Conservation (phyloP, 306 rosid species). For the Ammopiptanthus mongolicus region DNA sequence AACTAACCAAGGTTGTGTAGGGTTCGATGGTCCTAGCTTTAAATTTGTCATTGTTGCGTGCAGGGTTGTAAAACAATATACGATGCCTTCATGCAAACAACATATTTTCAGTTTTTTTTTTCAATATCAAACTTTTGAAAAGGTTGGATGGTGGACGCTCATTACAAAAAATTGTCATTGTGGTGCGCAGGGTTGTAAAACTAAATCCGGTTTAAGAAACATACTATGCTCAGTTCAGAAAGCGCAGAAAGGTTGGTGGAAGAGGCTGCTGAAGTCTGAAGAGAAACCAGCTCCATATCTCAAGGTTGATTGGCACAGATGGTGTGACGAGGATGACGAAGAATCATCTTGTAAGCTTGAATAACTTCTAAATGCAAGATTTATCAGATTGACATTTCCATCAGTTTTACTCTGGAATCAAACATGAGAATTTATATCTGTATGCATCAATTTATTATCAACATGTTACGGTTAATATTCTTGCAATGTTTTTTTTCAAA, state of each 20-base stretch:
- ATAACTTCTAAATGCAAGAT: neutral
- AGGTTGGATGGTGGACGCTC: neutral
- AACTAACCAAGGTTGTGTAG: neutral
- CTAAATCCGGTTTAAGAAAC: conserved; percentile 66
- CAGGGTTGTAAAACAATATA: neutral
- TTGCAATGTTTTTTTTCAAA: neutral
- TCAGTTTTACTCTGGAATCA: neutral
- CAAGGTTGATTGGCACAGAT: conserved; percentile 83
- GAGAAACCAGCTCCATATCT: conserved; percentile 82
- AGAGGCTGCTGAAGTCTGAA: conserved; percentile 69
- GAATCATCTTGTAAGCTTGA: conserved; percentile 50
- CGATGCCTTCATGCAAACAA: neutral
- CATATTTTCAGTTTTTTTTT: neutral
- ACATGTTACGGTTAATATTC: neutral
- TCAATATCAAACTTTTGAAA: neutral
- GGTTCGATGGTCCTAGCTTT: neutral
- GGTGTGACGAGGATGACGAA: conserved; percentile 86
- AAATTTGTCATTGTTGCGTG: neutral
- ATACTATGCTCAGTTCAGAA: conserved; percentile 73
- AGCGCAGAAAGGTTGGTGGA: conserved; percentile 80
- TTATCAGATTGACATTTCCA: conserved; percentile 13
- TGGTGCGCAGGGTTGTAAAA: conserved; percentile 56
- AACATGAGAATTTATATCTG: neutral
- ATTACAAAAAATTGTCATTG: neutral
- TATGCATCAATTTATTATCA: neutral